Base-by-base conservation (phyloP, 208 protist species). In the Strigomonas culicis region DNA sequence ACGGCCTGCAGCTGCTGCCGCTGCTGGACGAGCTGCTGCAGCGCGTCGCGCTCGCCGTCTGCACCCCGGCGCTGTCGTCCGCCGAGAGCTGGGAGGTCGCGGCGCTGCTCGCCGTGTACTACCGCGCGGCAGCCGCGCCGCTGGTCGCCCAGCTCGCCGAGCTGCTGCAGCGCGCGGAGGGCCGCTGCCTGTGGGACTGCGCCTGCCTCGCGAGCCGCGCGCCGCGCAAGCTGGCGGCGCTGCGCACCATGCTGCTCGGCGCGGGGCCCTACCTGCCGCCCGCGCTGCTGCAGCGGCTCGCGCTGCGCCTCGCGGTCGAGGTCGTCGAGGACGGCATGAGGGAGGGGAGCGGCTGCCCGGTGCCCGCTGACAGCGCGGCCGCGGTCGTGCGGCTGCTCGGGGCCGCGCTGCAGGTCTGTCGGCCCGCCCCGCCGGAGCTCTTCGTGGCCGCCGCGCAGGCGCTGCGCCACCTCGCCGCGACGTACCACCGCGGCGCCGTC, bases 1-100 rank as follows among this genome's bases (percentile, higher is more conserved):
- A 70, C 32, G 79, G 79, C 0, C 28, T 74, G 56, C 79, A 86
- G 64, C 59, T 86, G 3, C 55, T 74, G 44, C 79, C 79, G 0
- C 63, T 63, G 15, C 41, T 82, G 7, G 63, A 75, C 21, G 63
- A 66, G 1, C 47, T 86, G 11, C 11, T 55, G 8, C 62, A 69
- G 17, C 63, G 71, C 15, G 61, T 82, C 6, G 28, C 68, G 3
- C 39, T 68, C 25, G 62, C 46, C 3, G 19, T 86, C 28, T 25
- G 66, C 13, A 71, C 66, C n/a, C 71, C 71, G 6, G 39, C 68
- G 0, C 25, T 77, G 0, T 67, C 68, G 8, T 46, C 30, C 34
- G 28, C 55, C n/a, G 32, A 8, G 17, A 32, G 55, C 55, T 60
- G 55, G 55, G 30, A 60, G 55, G 8, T 60, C 7, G 11, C n/a